These are phyloP conservation scores for Fusarium redolens DNA, from an alignment of 2,329 filamentous ascomycete genomes.

Conservation along the genomic window DNA sequence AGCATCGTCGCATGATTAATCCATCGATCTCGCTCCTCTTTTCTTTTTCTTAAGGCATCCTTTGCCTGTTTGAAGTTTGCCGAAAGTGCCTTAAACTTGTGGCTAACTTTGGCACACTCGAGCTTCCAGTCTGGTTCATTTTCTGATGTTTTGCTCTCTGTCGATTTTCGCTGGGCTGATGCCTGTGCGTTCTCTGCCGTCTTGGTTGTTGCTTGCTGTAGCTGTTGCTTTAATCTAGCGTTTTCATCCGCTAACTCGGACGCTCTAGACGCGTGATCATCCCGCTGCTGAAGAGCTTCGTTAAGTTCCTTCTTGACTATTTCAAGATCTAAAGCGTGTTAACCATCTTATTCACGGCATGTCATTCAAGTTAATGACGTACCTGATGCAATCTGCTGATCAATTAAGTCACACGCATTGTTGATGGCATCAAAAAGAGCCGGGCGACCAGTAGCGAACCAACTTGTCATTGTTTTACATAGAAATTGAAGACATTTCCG, in stretches of 20 bases:
- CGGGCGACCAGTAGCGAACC: constrained; percentile 54
- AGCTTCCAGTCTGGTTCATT: constrained; percentile 42
- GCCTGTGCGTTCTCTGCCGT: neutral
- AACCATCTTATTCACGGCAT: constrained; percentile 5
- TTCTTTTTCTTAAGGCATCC: constrained; percentile 54
- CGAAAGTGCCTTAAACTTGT: constrained; percentile 55
- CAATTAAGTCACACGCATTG: constrained; percentile 55
- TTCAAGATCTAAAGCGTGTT: constrained; percentile 48
- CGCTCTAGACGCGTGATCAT: constrained; percentile 21
- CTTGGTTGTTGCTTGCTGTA: constrained; percentile 19
- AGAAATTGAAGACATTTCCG: constrained; percentile 18
- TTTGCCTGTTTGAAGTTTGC: constrained; percentile 56
- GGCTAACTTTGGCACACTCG: constrained; percentile 53
- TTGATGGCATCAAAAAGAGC: constrained; percentile 55
- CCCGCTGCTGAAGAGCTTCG: constrained; percentile 32
- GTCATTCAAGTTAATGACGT: constrained; percentile 21
- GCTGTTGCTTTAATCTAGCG: constrained; percentile 27
- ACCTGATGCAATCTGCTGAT: constrained; percentile 53
- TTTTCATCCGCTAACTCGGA: constrained; percentile 35
- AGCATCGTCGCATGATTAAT: constrained; percentile 57
- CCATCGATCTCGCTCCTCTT: constrained; percentile 59
- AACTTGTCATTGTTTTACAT: constrained; percentile 52
- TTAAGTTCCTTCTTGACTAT: constrained; percentile 56
- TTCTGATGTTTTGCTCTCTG: neutral
- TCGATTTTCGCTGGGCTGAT: neutral